These are phyloP conservation scores for Arabidopsis lyrata DNA, from an alignment of 441 rosid genomes.

Conservation along the genomic window DNA sequence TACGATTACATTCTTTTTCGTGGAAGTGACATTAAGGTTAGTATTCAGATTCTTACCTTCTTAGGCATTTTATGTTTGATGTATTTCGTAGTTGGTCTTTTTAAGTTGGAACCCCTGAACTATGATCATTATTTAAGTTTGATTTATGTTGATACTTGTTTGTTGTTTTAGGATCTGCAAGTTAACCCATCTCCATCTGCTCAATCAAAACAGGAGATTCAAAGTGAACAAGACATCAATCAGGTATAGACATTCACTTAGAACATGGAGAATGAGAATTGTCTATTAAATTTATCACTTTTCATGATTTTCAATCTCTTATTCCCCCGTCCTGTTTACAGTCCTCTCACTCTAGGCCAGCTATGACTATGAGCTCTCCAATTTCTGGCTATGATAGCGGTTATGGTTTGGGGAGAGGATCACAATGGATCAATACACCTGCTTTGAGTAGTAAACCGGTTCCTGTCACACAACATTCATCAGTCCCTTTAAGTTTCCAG, in stretches of 20 bases:
- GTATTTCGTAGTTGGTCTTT: not conserved
- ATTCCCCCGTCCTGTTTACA: slow-evolving; percentile 31
- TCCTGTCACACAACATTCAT: slow-evolving; percentile 39
- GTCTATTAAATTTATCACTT: not conserved
- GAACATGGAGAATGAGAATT: not conserved
- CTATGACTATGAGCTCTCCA: slow-evolving; percentile 42
- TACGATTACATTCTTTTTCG: slow-evolving; percentile 65
- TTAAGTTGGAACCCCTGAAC: not conserved
- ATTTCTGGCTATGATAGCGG: slow-evolving; percentile 38
- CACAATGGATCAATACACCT: slow-evolving; percentile 52
- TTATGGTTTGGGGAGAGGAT: slow-evolving; percentile 45
- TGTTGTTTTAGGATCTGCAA: slow-evolving; percentile 59
- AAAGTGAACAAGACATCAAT: slow-evolving; percentile 51
- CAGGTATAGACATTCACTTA: slow-evolving; percentile 49
- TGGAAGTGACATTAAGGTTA: slow-evolving; percentile 62
- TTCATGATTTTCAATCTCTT: not conserved
- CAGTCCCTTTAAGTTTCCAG: slow-evolving; percentile 37
- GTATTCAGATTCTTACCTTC: not conserved
- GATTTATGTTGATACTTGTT: slow-evolving; percentile 8
- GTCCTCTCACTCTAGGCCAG: slow-evolving; percentile 39
- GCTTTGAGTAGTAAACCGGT: slow-evolving; percentile 47
- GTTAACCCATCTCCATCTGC: slow-evolving; percentile 55
- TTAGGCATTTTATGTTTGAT: slow-evolving; percentile 4
- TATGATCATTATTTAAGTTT: not conserved
- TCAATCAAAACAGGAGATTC: slow-evolving; percentile 47